Evolutionary conservation across 73 alveolate genomes (phyloP).

Genomic region (Paramecium primaurelia): DNA sequence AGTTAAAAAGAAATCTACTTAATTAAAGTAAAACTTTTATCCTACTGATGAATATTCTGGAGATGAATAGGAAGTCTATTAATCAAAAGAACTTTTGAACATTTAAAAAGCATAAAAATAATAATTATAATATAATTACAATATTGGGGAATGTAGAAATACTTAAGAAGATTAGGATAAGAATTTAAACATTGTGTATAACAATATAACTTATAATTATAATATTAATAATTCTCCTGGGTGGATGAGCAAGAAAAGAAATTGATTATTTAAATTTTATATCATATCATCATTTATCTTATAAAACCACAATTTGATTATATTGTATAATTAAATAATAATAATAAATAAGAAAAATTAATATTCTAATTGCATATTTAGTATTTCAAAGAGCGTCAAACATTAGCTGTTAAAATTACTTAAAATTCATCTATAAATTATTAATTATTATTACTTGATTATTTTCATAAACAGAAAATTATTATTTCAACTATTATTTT

Average conservation of each 20-base stretch:
- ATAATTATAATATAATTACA: background rate
- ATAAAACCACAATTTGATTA: background rate
- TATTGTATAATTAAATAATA: too few species aligned
- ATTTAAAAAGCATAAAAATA: background rate
- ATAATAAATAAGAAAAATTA: background rate
- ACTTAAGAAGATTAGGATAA: slow-evolving; percentile 1
- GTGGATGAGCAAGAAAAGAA: slow-evolving; percentile 6
- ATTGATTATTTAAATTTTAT: background rate
- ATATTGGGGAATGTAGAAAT: slow-evolving; percentile 23
- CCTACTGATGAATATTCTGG: slow-evolving; percentile 25
- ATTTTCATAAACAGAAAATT: background rate
- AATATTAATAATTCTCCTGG: slow-evolving; percentile 39
- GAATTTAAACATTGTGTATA: slow-evolving; percentile 19
- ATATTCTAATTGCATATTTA: background rate
- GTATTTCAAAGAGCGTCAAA: background rate
- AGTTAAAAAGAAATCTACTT: background rate
- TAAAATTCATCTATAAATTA: background rate
- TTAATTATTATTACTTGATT: background rate
- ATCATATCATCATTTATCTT: background rate
- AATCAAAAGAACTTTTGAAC: background rate
- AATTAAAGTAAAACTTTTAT: background rate
- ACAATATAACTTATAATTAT: slow-evolving; percentile 19
- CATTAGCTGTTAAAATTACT: background rate
- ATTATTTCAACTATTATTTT: background rate
- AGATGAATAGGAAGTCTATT: slow-evolving; percentile 11